A percentile compares a stretch with the other conserved stretches of the same genome.
Conservation (phyloP, 345 rosid species). For the Leavenworthia alabamica region DNA sequence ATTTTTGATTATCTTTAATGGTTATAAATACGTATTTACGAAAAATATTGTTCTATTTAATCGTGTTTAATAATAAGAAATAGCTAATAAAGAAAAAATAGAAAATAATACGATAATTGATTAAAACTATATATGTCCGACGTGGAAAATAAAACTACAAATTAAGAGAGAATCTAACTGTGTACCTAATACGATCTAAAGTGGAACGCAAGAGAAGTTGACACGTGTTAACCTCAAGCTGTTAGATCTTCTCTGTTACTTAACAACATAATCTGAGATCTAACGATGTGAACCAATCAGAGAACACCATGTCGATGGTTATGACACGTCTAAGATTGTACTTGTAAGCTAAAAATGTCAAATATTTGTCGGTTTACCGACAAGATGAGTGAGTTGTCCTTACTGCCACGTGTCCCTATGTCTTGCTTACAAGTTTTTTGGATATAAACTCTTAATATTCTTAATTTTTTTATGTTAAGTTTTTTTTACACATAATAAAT, state of each 20-base stretch:
- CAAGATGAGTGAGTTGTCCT: slow-evolving; percentile 5
- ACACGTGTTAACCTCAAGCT: slow-evolving; percentile 15
- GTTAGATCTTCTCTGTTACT: slow-evolving; percentile 5
- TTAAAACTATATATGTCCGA: no score
- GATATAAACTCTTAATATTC: no score
- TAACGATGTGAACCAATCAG: not conserved
- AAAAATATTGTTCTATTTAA: no score
- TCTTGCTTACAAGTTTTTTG: slow-evolving; percentile 4
- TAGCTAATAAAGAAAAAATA: no score
- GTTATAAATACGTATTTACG: no score
- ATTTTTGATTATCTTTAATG: no score
- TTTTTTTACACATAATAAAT: no score
- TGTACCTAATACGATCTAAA: slow-evolving; percentile 12
- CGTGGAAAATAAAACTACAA: not conserved
- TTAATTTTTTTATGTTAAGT: no score
- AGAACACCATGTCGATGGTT: slow-evolving; percentile 18
- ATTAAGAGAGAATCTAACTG: slow-evolving; percentile 15
- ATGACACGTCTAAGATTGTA: slow-evolving; percentile 12
- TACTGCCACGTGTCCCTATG: slow-evolving; percentile 13
- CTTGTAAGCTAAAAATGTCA: slow-evolving; percentile 16
- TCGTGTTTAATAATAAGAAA: no score
- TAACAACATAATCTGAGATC: no score
- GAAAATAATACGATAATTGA: no score
- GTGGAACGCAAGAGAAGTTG: not conserved
- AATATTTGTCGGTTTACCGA: slow-evolving; percentile 3